phyloP scores from a whole-genome alignment of 805 yeast species.

The Saturnispora quitensis region DNA sequence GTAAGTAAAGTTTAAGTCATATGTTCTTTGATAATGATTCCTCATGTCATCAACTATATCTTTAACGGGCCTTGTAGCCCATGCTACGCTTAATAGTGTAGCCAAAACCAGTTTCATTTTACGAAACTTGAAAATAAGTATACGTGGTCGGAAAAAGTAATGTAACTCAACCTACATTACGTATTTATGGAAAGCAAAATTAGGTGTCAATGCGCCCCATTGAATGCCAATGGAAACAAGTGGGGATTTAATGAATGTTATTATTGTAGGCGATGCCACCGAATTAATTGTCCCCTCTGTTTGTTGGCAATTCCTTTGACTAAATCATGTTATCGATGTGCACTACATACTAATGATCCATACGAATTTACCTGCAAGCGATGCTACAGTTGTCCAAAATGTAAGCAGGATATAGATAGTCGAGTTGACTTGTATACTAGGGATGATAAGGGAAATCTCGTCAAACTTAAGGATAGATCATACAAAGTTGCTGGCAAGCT shows the following conservation, averaged over 20 bases:
- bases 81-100: not conserved
- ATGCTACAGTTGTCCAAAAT: conserved; percentile 30
- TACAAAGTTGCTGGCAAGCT: conserved; percentile 22
- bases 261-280: not conserved
- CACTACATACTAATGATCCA: not conserved
- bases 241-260: not conserved
- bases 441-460: not conserved
- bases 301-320: not conserved
- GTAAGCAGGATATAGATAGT: conserved; percentile 17
- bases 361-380: conserved; percentile 17
- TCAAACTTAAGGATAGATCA: not conserved
- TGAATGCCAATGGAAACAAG: not conserved
- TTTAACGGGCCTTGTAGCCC: not conserved
- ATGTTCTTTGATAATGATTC: not conserved
- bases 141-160: not conserved
- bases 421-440: not conserved
- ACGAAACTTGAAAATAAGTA: not conserved
- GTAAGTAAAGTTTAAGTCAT: not conserved
- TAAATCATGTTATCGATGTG: not conserved
- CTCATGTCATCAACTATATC: not conserved
- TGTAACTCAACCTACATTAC: not conserved
- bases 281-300: not conserved
- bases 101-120: not conserved
- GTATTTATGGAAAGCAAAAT: not conserved
- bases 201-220: not conserved